Evolutionary conservation across 2,329 filamentous ascomycete genomes (phyloP).

Genomic region (Aspergillus vadensis): DNA sequence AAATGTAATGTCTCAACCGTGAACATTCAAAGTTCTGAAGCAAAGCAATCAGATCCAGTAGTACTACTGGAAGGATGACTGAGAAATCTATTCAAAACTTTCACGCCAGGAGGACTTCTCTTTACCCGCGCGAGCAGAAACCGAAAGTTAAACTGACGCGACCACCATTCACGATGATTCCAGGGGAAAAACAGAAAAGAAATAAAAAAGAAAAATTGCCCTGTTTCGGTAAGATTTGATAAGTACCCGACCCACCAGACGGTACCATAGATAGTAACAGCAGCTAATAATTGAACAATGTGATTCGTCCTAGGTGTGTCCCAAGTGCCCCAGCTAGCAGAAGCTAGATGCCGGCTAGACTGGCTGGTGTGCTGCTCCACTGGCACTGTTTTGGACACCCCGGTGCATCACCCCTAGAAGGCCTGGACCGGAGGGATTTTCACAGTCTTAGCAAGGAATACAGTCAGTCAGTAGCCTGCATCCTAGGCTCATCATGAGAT

Average conservation of each 20-base stretch:
- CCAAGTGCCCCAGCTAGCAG: background rate
- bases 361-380: background rate
- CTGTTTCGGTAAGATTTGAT: constrained; percentile 11
- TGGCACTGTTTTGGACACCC: background rate
- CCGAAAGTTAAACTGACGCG: background rate
- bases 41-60: background rate
- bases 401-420: background rate
- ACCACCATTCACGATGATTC: background rate
- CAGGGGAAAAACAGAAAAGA: background rate
- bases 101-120: background rate
- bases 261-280: constrained; percentile 11
- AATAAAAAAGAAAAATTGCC: background rate
- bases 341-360: constrained; percentile 2
- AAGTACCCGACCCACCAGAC: constrained; percentile 8
- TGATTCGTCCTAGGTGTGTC: constrained; percentile 4
- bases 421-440: constrained; percentile 1
- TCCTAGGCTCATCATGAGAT: too few species aligned
- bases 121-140: background rate
- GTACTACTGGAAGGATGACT: background rate
- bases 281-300: constrained; percentile 8
- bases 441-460: too few species aligned
- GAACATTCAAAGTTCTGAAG: background rate
- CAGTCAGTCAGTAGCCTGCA: too few species aligned
- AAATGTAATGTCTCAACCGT: background rate
- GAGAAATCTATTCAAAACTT: background rate